Evolutionary conservation across 345 rosid genomes (phyloP), one percentile per base, ranked within the genome.

Genomic region (Barbarea vulgaris): DNA sequence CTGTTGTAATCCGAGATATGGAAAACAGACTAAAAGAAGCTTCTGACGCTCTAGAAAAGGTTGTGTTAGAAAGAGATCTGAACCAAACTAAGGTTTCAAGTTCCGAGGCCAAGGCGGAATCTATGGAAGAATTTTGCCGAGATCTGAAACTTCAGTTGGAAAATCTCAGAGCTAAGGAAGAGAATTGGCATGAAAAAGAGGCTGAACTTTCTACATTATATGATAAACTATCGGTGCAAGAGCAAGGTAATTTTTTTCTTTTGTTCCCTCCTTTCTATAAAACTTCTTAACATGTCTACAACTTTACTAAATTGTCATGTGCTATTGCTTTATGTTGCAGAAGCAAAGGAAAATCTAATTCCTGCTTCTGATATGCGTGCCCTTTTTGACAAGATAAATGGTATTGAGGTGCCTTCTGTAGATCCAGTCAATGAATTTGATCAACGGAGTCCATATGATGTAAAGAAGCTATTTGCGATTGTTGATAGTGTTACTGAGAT

Each of bases 141-240:
- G 86, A 84, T 76, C 77, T 87, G 79, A 79, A 68, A 81, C 83
- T 75, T 37, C 50, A 85, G 79, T 44, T 85, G 50, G 81, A 78
- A 80, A 84, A 81, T 58, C 79, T 72, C 72, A 80, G 77, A 73
- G 85, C 71, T 66, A 69, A 77, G 57, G 81, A 85, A 74, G 85
- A 81, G 70, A 85, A 78, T 60, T 83, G 93, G 90, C 84, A 87
- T 81, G 87, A 84, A 77, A 91, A 74, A 64, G 91, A 87, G 65
- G 81, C 73, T 46, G 93, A 89, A 74, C 79, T 86, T 66, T 84
- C 83, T 14, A 70, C 79, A 61, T 78, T 81, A 53, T 60, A 64
- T 60, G 59, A 72, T 37, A 77, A 74, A 54, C 64, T 78, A 61
- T 69, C 36, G 42, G 54, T 53, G 79, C 86, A 82, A 81, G 91